Evolutionary conservation across 1,284 basidiomycete genomes (phyloP), one percentile per base, ranked within the genome.

Genomic region (Lignosus rhinocerotis): DNA sequence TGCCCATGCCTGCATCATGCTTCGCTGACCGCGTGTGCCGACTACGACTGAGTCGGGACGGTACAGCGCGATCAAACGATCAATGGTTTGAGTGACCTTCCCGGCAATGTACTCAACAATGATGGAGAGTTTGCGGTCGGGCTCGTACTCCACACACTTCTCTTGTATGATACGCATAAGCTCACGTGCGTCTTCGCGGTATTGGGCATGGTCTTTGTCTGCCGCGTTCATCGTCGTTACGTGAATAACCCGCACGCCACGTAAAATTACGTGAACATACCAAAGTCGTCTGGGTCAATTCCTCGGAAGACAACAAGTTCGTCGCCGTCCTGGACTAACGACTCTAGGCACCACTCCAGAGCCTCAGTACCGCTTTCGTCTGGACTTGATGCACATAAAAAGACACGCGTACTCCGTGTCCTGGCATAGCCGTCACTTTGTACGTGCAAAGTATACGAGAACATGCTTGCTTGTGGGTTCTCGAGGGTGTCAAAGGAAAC

Each of bases 21-120:
- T 80, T 19, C 81, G 78, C 60, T 84, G 80, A 0, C 94, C 96
- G 36, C 92, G 83, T 12, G 94, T 96, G 12, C 96, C 96, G 25
- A 98, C 95, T 16, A 98, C 89, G 54, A 98, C 81, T 1, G 92
- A 94, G 73, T 99, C 96, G 1, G 96, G 96, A 45, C 95, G 87
- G 70, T 99, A 98, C 39, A 98, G 85, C 2, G 94, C 92, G 62
- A 98, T 96, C 65, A 99, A 85, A 49, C 94, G 88, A 68, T 95
- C 91, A 61, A 98, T 88, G 9, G 93, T 95, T 56, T 90, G 85
- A 0, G 93, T 92, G 6, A 97, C 87, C 61, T 88, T 89, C 34
- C 96, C 96, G 0, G 94, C 92, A 42, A 98, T 92, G 69, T 93
- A 96, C 76, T 98, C 96, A 56, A 98, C 87, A 50, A 97, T 90